Base-by-base conservation (phyloP, 768 basidiomycete species). In the Suillus spraguei region DNA sequence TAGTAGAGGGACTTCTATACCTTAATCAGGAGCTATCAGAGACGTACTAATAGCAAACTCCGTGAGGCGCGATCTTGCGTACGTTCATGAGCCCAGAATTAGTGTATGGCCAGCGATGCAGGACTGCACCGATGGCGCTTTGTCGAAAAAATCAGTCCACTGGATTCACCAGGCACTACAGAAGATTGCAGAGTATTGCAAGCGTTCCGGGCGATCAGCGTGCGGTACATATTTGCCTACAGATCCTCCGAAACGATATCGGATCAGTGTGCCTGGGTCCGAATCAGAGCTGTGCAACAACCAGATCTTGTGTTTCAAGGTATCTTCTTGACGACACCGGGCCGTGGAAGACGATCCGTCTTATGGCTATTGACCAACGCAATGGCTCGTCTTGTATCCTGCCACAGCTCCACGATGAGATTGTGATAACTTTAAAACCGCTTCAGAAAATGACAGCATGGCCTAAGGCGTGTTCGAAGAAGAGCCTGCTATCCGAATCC, bases 391-490 rank as follows among this genome's bases (percentile, higher is more conserved):
- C 39, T 28, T 20, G n/a, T n/a, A n/a, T n/a, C n/a, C n/a, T n/a
- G n/a, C n/a, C n/a, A 39, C 39, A 17, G 56, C 56, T 58, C 56
- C 56, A 58, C 10, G 56, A 58, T 58, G 22, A 58, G 55, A 58
- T 58, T 58, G 55, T 58, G 55, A 58, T 20, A 58, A 58, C 56
- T 41, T 58, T 24, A 58, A 58, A 41, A 17, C 39, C 22, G 56
- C 24, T 20, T 39, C 39, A 28, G 8, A 54, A 22, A 22, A 55
- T 55, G 36, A 38, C 36, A 55, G 55, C 55, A 56, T 56, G 55
- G 24, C 38, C 39, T 28, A 20, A 38, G 38, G 56, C 56, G 38
- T 58, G 56, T 39, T 41, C 38, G 38, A 56, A 39, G 56, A 39
- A 58, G 56, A 33, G 52, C 20, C 16, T 32, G 24, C 17, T 32